These are phyloP conservation scores for Candida caryicola DNA, from an alignment of 805 yeast genomes.

Conservation along the genomic window DNA sequence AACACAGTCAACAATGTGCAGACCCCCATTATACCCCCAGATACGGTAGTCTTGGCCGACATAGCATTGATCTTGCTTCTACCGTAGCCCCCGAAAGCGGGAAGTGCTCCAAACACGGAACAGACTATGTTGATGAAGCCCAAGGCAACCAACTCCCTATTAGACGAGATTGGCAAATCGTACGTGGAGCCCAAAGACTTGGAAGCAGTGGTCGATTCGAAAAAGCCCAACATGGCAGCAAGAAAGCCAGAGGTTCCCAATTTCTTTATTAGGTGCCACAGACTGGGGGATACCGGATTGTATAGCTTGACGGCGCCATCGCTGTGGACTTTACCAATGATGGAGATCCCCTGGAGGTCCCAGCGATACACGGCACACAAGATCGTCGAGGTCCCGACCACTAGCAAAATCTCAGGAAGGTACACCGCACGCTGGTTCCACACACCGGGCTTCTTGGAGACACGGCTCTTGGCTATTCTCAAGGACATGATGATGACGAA, in stretches of 20 bases:
- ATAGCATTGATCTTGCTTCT: constrained; percentile 85
- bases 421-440: constrained; percentile 46
- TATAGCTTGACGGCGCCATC: constrained; percentile 42
- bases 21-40: constrained; percentile 82
- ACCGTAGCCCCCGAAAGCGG: constrained; percentile 96
- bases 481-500: constrained; percentile 47
- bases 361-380: constrained; percentile 49
- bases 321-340: constrained; percentile 66
- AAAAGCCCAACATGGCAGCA: constrained; percentile 83
- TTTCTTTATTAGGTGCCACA: constrained; percentile 49
- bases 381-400: constrained; percentile 61
- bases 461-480: constrained; percentile 37
- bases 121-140: constrained; percentile 72
- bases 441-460: constrained; percentile 13
- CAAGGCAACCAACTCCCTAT: constrained; percentile 86
- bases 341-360: constrained; percentile 53
- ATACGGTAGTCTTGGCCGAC: constrained; percentile 76
- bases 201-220: constrained; percentile 91
- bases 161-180: constrained; percentile 72
- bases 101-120: constrained; percentile 68
- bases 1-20: constrained; percentile 64
- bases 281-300: constrained; percentile 54
- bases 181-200: constrained; percentile 77
- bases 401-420: constrained; percentile 80
- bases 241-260: constrained; percentile 68